phyloP scores from a whole-genome alignment of 148 eudicot genomes.

The Hydrangea macrophylla region DNA sequence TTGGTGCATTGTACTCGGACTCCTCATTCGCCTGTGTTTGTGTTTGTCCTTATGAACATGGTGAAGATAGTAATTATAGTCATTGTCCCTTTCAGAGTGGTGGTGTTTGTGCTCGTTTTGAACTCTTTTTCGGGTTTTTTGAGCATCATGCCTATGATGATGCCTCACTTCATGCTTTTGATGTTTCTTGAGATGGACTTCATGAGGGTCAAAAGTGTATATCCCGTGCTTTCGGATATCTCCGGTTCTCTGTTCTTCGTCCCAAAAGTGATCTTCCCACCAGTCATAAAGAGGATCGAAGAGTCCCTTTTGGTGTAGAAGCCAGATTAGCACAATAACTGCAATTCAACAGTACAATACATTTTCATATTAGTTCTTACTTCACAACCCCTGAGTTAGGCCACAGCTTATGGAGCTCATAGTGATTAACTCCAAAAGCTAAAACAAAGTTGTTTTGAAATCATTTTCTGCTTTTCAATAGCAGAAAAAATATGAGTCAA shows the following conservation, averaged over 20 bases:
- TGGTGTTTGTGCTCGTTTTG: constrained; percentile 35
- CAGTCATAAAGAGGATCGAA: constrained; percentile 93
- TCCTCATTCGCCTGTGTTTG: constrained; percentile 50
- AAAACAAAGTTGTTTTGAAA: too few relatives aligned
- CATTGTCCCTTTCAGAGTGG: constrained; percentile 32
- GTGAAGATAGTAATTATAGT: constrained; percentile 53
- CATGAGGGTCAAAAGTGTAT: constrained; percentile 24
- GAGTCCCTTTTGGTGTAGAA: constrained; percentile 89
- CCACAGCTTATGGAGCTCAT: too few relatives aligned
- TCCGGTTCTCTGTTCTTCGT: constrained; percentile 21
- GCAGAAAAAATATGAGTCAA: too few relatives aligned
- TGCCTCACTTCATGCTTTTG: constrained; percentile 32
- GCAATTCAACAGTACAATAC: constrained; percentile 18
- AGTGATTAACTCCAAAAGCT: too few relatives aligned
- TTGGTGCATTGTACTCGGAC: constrained; percentile 22
- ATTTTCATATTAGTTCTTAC: background rate
- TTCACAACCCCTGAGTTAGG: too few relatives aligned
- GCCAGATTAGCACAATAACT: constrained; percentile 82
- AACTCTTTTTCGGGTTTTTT: constrained; percentile 34
- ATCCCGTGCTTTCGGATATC: constrained; percentile 22
- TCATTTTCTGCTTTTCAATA: too few relatives aligned
- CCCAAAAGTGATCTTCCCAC: constrained; percentile 75
- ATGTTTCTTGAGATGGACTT: constrained; percentile 30
- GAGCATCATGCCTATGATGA: constrained; percentile 32
- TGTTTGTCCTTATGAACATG: constrained; percentile 70